Percentiles rank a stretch among this genome's conserved stretches.
These are phyloP conservation scores for Angomonas deanei DNA, from an alignment of 208 protist species.

Conservation along the genomic window DNA sequence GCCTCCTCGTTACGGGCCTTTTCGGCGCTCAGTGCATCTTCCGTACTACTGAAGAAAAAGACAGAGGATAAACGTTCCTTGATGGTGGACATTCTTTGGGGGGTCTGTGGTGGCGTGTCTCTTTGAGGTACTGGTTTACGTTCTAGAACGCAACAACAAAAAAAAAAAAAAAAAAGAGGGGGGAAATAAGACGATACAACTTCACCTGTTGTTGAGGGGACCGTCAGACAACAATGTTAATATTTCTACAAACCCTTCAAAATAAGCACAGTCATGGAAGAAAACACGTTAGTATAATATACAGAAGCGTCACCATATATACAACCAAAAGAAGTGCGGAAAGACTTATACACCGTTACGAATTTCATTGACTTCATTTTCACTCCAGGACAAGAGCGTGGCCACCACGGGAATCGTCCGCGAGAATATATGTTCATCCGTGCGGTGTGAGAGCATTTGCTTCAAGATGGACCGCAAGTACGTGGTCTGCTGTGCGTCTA, in stretches of 20 bases:
- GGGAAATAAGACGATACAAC: conserved; percentile 1
- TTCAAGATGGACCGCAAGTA: conserved; percentile 75
- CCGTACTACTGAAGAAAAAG: conserved; percentile 46
- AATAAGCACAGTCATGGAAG: neutral
- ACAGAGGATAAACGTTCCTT: conserved; percentile 21
- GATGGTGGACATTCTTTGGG: conserved; percentile 21
- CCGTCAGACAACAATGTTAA: conserved; percentile 5
- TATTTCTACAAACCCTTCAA: neutral
- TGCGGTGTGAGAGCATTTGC: conserved; percentile 53
- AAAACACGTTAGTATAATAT: neutral
- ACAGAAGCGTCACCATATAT: too few species aligned
- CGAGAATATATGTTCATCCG: conserved; percentile 34
- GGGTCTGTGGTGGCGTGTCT: neutral
- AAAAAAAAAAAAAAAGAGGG: conserved; percentile 5
- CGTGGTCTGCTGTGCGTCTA: conserved; percentile 50
- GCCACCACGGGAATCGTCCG: conserved; percentile 73
- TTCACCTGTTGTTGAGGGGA: too few species aligned
- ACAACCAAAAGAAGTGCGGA: too few species aligned
- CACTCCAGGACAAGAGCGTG: conserved; percentile 33
- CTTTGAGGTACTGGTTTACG: neutral
- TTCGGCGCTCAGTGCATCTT: conserved; percentile 53
- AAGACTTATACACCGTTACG: neutral
- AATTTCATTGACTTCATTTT: neutral
- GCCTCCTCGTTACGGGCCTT: conserved; percentile 73
- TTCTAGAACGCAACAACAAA: neutral